Evolutionary conservation across 2,329 filamentous ascomycete genomes (phyloP), one percentile per base, ranked within the genome.

Genomic region (Trichophyton mentagrophytes): DNA sequence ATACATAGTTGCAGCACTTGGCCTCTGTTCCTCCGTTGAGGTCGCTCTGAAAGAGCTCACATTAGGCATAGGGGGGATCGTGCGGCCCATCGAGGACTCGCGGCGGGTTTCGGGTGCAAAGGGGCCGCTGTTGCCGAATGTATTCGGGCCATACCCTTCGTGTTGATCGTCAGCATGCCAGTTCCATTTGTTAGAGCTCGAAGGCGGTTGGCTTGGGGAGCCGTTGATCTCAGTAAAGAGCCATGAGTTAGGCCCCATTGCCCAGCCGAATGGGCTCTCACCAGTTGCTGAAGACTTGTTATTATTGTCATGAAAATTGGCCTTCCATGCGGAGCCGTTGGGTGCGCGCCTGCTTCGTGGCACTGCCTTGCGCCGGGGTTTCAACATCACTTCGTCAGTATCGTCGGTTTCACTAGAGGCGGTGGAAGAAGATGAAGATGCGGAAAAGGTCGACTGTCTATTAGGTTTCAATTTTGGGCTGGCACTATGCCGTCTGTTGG

Each of bases 381-480:
- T 61, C 9, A 69, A 66, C 36, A 65, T 40, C n/a, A 70, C 67
- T 8, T 73, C 71, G 2, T 69, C 73, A 3, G 67, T 66, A 56
- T 73, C 74, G 63, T 57, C 55, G 7, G 49, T 55, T 25, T 55
- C 49, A 55, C 74, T 76, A 3, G 74, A 73, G 25, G 71, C 74
- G n/a, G 72, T 72, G 3, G 71, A 73, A 55, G 66, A 67, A 22
- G 57, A 36, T n/a, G 27, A 36, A 30, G 40, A 49, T n/a, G 17
- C 27, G 42, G 68, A 68, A 53, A 71, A 73, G 22, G 65, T 64
- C n/a, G 63, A 66, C 46, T 69, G 67, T n/a, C 69, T 67, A 56
- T 70, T 69, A 8, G 65, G 68, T 51, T 69, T 72, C 30, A 72
- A 51, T 33, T 74, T 73, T 2, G 76, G 77, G 61, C 77, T 78